These are phyloP conservation scores for Omphalotus olearius DNA, from an alignment of 1,284 basidiomycete genomes.

Conservation along the genomic window DNA sequence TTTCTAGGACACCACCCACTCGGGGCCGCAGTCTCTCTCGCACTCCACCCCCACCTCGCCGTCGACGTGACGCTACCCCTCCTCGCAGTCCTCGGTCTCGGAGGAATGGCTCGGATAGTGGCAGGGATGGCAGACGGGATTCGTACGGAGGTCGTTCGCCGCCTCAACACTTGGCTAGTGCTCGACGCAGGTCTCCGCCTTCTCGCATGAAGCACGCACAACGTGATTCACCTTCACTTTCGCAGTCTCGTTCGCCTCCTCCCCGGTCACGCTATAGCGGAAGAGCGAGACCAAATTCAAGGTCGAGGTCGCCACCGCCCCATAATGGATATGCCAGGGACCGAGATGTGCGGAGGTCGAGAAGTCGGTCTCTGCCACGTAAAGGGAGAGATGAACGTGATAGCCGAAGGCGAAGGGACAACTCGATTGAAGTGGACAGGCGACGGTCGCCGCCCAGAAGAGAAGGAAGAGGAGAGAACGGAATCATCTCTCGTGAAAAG, in stretches of 20 bases:
- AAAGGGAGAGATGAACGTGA: constrained; percentile 16
- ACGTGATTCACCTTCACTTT: constrained; percentile 15
- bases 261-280: constrained; percentile 20
- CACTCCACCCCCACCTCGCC: constrained; percentile 29
- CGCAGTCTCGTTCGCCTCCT: constrained; percentile 19
- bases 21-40: constrained; percentile 24
- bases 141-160: constrained; percentile 14
- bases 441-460: not conserved
- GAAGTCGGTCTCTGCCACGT: constrained; percentile 16
- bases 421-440: constrained; percentile 14
- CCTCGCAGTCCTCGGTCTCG: constrained; percentile 14
- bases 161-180: constrained; percentile 26
- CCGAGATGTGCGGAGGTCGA: not conserved
- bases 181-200: constrained; percentile 17
- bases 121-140: constrained; percentile 12
- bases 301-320: constrained; percentile 17
- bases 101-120: constrained; percentile 9
- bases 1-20: constrained; percentile 13
- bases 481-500: not conserved
- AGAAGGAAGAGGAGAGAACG: not conserved
- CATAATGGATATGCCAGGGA: constrained; percentile 6
- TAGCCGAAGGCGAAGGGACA: constrained; percentile 14
- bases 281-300: constrained; percentile 13
- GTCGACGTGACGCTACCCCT: constrained; percentile 26
- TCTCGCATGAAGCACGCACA: constrained; percentile 16